Evolutionary conservation across 2,329 filamentous ascomycete species (phyloP).

Genomic region (Talaromyces sp.): DNA sequence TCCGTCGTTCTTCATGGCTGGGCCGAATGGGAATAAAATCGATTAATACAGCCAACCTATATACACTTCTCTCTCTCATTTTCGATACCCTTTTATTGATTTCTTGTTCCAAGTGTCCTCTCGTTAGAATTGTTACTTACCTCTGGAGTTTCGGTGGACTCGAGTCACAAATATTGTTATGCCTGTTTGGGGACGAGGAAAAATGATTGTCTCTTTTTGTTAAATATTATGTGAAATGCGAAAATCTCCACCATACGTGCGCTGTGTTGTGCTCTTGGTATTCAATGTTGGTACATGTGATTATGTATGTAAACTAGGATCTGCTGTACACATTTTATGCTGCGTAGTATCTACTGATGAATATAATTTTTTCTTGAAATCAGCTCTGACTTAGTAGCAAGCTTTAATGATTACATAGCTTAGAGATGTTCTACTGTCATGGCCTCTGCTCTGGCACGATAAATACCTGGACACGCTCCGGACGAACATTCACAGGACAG

Average conservation of each 20-base stretch:
- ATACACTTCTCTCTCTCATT: neutral
- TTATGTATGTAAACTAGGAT: neutral
- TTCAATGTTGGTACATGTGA: neutral
- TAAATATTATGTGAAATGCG: neutral
- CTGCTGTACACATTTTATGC: neutral
- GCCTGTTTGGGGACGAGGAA: neutral
- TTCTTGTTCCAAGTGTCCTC: neutral
- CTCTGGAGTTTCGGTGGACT: neutral
- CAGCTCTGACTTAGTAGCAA: too few relatives aligned
- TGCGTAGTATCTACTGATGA: too few relatives aligned
- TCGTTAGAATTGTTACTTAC: neutral
- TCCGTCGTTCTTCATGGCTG: conserved; percentile 14
- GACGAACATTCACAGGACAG: neutral
- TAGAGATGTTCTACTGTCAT: neutral
- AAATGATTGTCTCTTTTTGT: neutral
- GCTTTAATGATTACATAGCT: too few relatives aligned
- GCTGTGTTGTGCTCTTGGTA: neutral
- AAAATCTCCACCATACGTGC: neutral
- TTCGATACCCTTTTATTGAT: neutral
- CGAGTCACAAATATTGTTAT: neutral
- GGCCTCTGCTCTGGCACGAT: too few relatives aligned
- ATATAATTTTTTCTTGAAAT: too few relatives aligned
- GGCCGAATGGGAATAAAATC: conserved; percentile 16
- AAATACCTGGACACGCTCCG: neutral
- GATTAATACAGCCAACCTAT: neutral